phyloP scores from a whole-genome alignment of 306 rosid species.

The Coriaria nepalensis region DNA sequence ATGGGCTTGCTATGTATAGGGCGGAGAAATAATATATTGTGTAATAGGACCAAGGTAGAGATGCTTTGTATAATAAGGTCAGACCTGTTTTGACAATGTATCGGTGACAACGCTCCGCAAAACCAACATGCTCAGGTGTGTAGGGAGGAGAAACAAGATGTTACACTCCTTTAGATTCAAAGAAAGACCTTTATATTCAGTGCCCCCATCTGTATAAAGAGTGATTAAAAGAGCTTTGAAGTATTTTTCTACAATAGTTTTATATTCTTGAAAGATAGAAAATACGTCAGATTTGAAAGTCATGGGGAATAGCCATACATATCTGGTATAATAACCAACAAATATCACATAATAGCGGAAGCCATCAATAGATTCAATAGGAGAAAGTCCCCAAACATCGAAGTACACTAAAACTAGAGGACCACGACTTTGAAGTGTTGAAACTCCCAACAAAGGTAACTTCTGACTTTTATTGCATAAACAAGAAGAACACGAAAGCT shows the following conservation, averaged over 20 bases:
- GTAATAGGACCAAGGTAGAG: no score
- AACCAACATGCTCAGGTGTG: no score
- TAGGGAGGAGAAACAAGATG: no score
- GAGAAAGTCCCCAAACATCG: neutral
- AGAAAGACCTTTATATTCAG: no score
- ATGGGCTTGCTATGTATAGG: no score
- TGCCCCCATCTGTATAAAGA: neutral
- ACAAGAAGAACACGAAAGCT: neutral
- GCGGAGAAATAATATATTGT: no score
- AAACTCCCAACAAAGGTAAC: neutral
- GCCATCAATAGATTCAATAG: neutral
- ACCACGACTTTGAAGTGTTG: neutral
- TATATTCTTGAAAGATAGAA: neutral
- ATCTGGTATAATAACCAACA: no score
- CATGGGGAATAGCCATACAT: neutral
- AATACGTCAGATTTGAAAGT: neutral
- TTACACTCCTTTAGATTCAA: no score
- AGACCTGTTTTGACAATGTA: no score
- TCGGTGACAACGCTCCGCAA: no score
- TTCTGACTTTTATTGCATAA: neutral
- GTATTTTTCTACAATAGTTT: neutral
- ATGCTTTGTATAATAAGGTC: no score
- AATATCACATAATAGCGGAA: neutral
- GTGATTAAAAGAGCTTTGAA: neutral
- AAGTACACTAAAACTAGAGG: neutral